Evolutionary conservation across 495 filamentous ascomycete genomes (phyloP).

Genomic region (Daldinia bambusicola): DNA sequence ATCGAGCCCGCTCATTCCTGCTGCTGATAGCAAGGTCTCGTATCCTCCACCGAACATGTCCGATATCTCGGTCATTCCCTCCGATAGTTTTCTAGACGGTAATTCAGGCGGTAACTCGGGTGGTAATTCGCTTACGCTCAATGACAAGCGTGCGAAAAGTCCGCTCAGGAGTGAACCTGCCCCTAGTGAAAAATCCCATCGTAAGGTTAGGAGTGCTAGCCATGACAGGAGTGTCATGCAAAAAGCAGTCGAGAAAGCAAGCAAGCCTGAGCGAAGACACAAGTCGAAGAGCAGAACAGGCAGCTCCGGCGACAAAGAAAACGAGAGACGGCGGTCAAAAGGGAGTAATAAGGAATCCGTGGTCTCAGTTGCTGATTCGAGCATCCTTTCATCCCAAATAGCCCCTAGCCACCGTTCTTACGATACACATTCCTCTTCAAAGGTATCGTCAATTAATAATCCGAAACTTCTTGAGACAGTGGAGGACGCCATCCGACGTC

Average conservation of each 20-base stretch:
- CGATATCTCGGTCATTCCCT: conserved; percentile 90
- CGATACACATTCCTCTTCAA: conserved; percentile 82
- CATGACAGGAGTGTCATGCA: conserved; percentile 43
- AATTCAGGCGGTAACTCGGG: conserved; percentile 59
- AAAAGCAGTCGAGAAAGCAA: conserved; percentile 50
- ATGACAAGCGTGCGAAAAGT: conserved; percentile 53
- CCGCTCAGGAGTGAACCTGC: conserved; percentile 51
- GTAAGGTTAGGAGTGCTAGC: conserved; percentile 58
- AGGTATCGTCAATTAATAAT: conserved; percentile 90
- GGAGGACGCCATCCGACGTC: conserved; percentile 90
- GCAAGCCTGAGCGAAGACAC: conserved; percentile 59
- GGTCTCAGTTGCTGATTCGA: conserved; percentile 74
- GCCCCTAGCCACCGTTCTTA: conserved; percentile 74
- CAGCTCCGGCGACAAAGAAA: conserved; percentile 70
- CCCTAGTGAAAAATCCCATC: conserved; percentile 61
- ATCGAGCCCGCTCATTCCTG: conserved; percentile 65
- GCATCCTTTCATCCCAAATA: conserved; percentile 76
- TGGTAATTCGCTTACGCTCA: conserved; percentile 40
- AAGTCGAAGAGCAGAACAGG: conserved; percentile 68
- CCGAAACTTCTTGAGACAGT: conserved; percentile 94
- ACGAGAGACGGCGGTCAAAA: conserved; percentile 70
- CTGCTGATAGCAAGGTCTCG: conserved; percentile 65
- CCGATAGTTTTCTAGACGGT: conserved; percentile 88
- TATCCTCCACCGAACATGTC: conserved; percentile 71
- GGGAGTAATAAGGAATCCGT: conserved; percentile 70